Conservation (phyloP, 768 basidiomycete species). For the Botryobasidium botryosum region DNA sequence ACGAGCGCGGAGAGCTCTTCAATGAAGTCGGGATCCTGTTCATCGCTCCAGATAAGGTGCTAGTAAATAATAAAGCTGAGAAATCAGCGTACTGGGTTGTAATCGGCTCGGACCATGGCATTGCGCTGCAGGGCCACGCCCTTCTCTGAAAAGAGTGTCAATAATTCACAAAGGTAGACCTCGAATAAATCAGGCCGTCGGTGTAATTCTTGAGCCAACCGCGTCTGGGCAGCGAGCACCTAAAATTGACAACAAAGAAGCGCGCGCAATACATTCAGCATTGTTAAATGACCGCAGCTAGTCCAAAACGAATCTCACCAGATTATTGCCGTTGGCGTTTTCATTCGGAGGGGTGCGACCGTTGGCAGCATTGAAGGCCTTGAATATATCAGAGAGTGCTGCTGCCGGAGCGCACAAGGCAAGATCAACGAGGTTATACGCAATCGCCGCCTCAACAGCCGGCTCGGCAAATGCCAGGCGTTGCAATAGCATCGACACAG, state of each 20-base stretch:
- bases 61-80: neutral
- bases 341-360: slow-evolving; percentile 79
- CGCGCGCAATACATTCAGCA: neutral
- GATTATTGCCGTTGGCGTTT: slow-evolving; percentile 75
- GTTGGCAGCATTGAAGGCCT: slow-evolving; percentile 70
- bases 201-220: slow-evolving; percentile 63
- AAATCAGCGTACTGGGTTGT: slow-evolving; percentile 3
- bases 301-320: slow-evolving; percentile 30
- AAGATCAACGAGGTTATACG: slow-evolving; percentile 80
- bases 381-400: slow-evolving; percentile 69
- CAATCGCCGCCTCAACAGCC: slow-evolving; percentile 78
- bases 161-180: slow-evolving; percentile 65
- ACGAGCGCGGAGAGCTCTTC: slow-evolving; percentile 76
- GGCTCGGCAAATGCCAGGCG: slow-evolving; percentile 72
- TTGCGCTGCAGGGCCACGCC: slow-evolving; percentile 78
- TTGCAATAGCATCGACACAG: slow-evolving; percentile 85
- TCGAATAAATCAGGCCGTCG: slow-evolving; percentile 62
- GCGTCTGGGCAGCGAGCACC: slow-evolving; percentile 83
- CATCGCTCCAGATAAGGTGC: neutral
- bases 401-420: slow-evolving; percentile 61
- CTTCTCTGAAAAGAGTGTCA: slow-evolving; percentile 78
- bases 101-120: slow-evolving; percentile 25
- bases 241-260: slow-evolving; percentile 17
- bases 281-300: neutral
- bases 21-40: slow-evolving; percentile 64